Conservation (phyloP, 1,284 basidiomycete genomes). For the Leucoagaricus sp. region DNA sequence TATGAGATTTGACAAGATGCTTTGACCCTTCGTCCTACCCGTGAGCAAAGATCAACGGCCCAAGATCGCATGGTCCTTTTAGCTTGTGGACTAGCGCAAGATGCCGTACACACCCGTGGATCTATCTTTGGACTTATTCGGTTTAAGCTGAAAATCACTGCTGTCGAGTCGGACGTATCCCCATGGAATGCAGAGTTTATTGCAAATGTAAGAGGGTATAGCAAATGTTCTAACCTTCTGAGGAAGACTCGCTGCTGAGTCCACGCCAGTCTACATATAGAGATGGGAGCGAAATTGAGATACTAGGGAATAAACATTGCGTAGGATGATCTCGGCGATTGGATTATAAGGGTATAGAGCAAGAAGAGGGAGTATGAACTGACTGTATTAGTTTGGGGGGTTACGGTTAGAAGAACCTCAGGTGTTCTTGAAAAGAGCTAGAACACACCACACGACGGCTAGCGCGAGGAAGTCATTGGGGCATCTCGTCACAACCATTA, state of each 20-base stretch:
- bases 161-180: constrained; percentile 19
- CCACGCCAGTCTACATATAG: constrained; percentile 2
- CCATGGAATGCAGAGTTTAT: constrained; percentile 20
- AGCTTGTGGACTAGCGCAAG: constrained; percentile 6
- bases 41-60: neutral
- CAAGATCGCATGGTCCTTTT: neutral
- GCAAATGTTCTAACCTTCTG: constrained; percentile 22
- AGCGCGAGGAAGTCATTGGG: constrained; percentile 20
- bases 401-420: constrained; percentile 10
- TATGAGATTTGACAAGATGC: constrained; percentile 3
- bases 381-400: constrained; percentile 11
- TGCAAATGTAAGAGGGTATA: constrained; percentile 13
- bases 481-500: constrained; percentile 68
- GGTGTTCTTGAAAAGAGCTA: constrained; percentile 6
- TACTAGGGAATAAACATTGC: constrained; percentile 8
- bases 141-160: constrained; percentile 13
- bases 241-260: constrained; percentile 3
- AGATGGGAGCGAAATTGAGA: constrained; percentile 12
- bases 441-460: constrained; percentile 17
- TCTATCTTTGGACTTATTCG: constrained; percentile 26
- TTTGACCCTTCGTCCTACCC: neutral
- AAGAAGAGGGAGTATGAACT: constrained; percentile 12
- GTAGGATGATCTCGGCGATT: constrained; percentile 8
- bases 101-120: constrained; percentile 18
- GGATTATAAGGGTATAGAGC: constrained; percentile 15